phyloP scores from a whole-genome alignment of 768 basidiomycete species.

The Sistotremastrum suecicum region DNA sequence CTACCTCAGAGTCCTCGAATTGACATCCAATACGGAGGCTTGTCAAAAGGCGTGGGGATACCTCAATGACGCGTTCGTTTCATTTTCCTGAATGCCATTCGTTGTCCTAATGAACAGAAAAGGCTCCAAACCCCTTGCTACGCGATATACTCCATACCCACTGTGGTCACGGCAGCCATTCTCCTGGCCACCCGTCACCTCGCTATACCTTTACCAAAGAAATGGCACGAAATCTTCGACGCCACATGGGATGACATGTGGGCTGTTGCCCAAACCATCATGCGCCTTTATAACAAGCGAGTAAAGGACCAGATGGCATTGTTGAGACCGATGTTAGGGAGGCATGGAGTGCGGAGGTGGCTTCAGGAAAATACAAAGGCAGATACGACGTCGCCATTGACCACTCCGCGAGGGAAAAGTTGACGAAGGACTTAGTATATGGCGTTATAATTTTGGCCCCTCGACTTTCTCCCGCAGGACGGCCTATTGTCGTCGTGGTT shows the following conservation, averaged over 20 bases:
- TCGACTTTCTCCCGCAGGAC: too few relatives aligned
- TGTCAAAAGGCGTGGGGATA: slow-evolving; percentile 85
- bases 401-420: too few relatives aligned
- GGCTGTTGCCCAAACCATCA: slow-evolving; percentile 71
- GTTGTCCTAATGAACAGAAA: slow-evolving; percentile 1
- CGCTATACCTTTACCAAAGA: slow-evolving; percentile 60
- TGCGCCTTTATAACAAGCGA: slow-evolving; percentile 61
- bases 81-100: background rate
- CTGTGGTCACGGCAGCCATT: slow-evolving; percentile 83
- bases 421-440: too few relatives aligned
- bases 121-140: slow-evolving; percentile 93
- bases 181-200: slow-evolving; percentile 63
- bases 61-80: slow-evolving; percentile 83
- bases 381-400: too few relatives aligned
- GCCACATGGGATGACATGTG: slow-evolving; percentile 81
- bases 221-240: slow-evolving; percentile 95
- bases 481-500: too few relatives aligned
- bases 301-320: too few relatives aligned
- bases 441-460: too few relatives aligned
- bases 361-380: too few relatives aligned
- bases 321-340: too few relatives aligned
- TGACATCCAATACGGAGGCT: slow-evolving; percentile 49
- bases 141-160: slow-evolving; percentile 76
- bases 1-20: slow-evolving; percentile 81
- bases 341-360: too few relatives aligned